Evolutionary conservation across 2,329 filamentous ascomycete species (phyloP), one percentile per base, ranked within the genome.

Genomic region (Alternaria sp.): DNA sequence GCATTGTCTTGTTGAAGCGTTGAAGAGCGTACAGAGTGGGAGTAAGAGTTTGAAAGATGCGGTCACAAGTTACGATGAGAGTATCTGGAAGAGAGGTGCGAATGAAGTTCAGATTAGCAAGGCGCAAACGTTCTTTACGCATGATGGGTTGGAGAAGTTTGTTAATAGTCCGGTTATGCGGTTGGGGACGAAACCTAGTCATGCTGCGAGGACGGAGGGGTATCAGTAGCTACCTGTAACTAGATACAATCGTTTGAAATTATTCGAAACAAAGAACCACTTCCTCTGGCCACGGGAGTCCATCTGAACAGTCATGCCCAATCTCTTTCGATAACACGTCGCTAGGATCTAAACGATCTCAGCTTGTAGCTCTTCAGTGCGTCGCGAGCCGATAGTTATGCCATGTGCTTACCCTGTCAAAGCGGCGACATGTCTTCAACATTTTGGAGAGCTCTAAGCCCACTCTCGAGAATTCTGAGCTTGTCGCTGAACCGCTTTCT

Each of bases 41-140:
- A 56, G 52, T 3, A 10, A 51, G 25, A 57, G 56, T 0, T 17
- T 71, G 6, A 46, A 67, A 19, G 52, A 70, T 9, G 74, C 75
- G 1, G 61, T 78, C 19, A 62, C 66, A 5, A 63, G 61, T 11
- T 78, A 78, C 25, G 74, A 77, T 23, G 61, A 70, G 21, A 74
- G 67, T 11, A 71, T 77, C 2, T 62, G 74, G 61, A 71, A 72
- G 21, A 65, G 76, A 15, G 76, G 75, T 8, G 65, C 67, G 28
- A 69, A 76, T 26, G 75, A 77, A 49, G 74, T 77, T 1, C 75
- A 77, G 26, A 77, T 78, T 5, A 74, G 70, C 1, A 78, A 78
- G 54, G 65, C 66, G 3, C 73, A 77, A 51, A 75, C 72, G 1
- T 76, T 77, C 52, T 77, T 72, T 36, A 77, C 74, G 7, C 75